Evolutionary conservation across 1,284 basidiomycete genomes (phyloP).

Genomic region (Apiotrichum porosum): DNA sequence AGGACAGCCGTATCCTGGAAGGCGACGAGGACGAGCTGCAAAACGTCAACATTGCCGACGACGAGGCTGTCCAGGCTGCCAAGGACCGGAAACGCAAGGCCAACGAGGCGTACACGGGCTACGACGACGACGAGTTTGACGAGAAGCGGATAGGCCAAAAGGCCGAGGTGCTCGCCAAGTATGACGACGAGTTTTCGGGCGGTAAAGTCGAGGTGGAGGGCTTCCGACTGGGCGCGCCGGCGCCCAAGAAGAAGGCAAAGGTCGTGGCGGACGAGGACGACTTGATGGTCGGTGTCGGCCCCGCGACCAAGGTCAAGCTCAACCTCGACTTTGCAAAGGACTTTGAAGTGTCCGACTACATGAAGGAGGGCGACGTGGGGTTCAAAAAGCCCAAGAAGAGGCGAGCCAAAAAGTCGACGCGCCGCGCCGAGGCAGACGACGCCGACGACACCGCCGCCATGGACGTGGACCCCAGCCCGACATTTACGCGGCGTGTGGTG

Average conservation of each 20-base stretch:
- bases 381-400: slow-evolving; percentile 92
- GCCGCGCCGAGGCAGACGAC: slow-evolving; percentile 59
- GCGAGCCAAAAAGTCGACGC: slow-evolving; percentile 61
- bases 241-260: slow-evolving; percentile 45
- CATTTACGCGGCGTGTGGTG: slow-evolving; percentile 27
- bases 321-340: slow-evolving; percentile 93
- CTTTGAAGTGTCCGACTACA: slow-evolving; percentile 76
- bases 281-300: slow-evolving; percentile 50
- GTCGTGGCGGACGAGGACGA: slow-evolving; percentile 53
- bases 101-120: slow-evolving; percentile 78
- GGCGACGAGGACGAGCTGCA: slow-evolving; percentile 98
- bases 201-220: slow-evolving; percentile 56
- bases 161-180: slow-evolving; percentile 82
- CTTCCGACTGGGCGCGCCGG: slow-evolving; percentile 63
- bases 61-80: slow-evolving; percentile 61
- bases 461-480: slow-evolving; percentile 64
- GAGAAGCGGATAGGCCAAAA: slow-evolving; percentile 67
- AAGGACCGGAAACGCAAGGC: slow-evolving; percentile 81
- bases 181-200: slow-evolving; percentile 79
- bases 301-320: slow-evolving; percentile 50
- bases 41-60: slow-evolving; percentile 86
- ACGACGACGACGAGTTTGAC: slow-evolving; percentile 89
- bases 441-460: slow-evolving; percentile 61
- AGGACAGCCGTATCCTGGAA: slow-evolving; percentile 88
- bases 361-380: slow-evolving; percentile 82